Base-by-base conservation (phyloP, 176 grass and related monocot genomes). In the Triticum monococcum region DNA sequence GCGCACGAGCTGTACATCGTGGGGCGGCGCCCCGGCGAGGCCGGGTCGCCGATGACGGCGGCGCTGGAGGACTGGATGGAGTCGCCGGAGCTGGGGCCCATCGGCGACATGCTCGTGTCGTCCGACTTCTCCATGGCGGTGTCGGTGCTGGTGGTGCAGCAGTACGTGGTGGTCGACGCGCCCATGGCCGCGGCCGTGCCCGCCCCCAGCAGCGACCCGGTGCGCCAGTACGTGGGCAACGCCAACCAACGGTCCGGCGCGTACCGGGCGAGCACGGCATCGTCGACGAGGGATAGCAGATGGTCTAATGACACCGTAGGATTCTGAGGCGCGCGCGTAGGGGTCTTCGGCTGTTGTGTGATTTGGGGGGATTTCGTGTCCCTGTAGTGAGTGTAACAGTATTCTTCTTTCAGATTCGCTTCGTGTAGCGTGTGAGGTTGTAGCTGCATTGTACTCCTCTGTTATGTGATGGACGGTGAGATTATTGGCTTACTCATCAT, bases 121-220 rank as follows among this genome's bases (percentile, higher is more conserved):
- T 77, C 74, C 0, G 74, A 77, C 74, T 77, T 77, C 28, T 77
- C 74, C 9, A 80, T 80, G 32, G 35, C 43, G 35, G 80, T 83
- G 68, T 93, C 88, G 13, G 81, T 90, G 46, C 81, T 93, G 8
- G 91, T 87, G 46, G 37, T 93, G 62, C 88, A 93, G 60, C 88
- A 93, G 31, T 89, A 93, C 70, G 74, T 89, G 1, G 32, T 38
- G 17, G 81, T 3, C 33, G 5, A 14, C 2, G 52, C 35, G 77
- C 57, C 68, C n/a, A 33, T 35, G 64, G 32, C 40, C 30, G 30
- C 50, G 16, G 25, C 23, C 48, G 8, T 9, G 31, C 48, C 66
- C 8, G 38, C 22, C 11, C 13, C 46, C 45, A 9, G 28, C 24
- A 25, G 11, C 16, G 67, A 83, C 50, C 64, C n/a, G 31, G 52